These are phyloP conservation scores for Eucalyptus sideroxylon DNA, from an alignment of 345 rosid genomes.

Conservation along the genomic window DNA sequence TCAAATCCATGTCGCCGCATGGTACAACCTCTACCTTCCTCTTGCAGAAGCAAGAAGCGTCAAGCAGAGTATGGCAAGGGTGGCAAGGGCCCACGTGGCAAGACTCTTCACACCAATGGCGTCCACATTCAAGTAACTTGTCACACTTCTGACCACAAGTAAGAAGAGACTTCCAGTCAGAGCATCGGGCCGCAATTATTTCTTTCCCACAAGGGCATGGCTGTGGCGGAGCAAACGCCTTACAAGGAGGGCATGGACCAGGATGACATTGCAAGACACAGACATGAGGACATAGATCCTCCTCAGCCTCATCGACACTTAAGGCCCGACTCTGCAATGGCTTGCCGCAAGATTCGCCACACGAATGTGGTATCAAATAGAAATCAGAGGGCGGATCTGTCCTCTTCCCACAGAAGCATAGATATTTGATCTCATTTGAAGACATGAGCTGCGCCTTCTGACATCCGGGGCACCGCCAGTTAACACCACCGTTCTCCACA, in stretches of 20 bases:
- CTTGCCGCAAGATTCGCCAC: slow-evolving; percentile 96
- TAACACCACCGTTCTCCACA: slow-evolving; percentile 74
- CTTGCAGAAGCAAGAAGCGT: slow-evolving; percentile 82
- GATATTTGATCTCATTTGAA: slow-evolving; percentile 60
- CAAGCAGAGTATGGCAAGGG: slow-evolving; percentile 55
- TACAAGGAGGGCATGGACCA: slow-evolving; percentile 97
- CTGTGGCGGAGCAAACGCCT: slow-evolving; percentile 78
- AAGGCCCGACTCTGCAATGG: slow-evolving; percentile 44
- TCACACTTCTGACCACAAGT: slow-evolving; percentile 70
- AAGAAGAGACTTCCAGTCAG: slow-evolving; percentile 58
- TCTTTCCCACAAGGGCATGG: slow-evolving; percentile 86
- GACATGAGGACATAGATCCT: slow-evolving; percentile 71
- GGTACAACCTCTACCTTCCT: slow-evolving; percentile 52
- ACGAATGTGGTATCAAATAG: slow-evolving; percentile 90
- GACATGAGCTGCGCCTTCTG: slow-evolving; percentile 74
- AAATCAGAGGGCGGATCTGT: slow-evolving; percentile 79
- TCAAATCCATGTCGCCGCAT: slow-evolving; percentile 73
- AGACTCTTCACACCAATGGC: slow-evolving; percentile 55
- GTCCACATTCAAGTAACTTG: slow-evolving; percentile 64
- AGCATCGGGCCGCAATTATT: slow-evolving; percentile 67
- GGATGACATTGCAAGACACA: slow-evolving; percentile 99
- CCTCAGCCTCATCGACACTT: slow-evolving; percentile 15
- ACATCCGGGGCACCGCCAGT: slow-evolving; percentile 98
- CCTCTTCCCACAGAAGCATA: slow-evolving; percentile 83
- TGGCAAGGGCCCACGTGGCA: slow-evolving; percentile 86